phyloP scores from a whole-genome alignment of 768 basidiomycete species.

The Rhodosporidiobolus sp. region DNA sequence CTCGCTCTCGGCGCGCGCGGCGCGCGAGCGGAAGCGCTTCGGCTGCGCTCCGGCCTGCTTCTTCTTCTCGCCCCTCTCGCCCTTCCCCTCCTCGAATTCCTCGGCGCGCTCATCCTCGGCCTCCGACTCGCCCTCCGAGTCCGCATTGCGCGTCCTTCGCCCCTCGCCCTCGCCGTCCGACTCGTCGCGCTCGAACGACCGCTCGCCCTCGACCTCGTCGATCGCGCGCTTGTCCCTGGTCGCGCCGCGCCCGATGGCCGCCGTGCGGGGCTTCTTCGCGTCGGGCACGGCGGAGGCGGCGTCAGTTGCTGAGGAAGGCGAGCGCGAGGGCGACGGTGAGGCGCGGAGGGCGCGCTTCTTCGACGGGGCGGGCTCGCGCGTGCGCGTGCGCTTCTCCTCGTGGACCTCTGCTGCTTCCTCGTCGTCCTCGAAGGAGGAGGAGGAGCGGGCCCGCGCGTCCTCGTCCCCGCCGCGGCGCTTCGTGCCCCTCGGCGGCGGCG shows the following conservation, averaged over 20 bases:
- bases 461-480: background rate
- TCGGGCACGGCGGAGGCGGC: background rate
- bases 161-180: background rate
- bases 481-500: background rate
- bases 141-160: slow-evolving; percentile 15
- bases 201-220: slow-evolving; percentile 6
- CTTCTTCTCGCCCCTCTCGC: background rate
- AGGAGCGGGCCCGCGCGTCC: no score
- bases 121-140: slow-evolving; percentile 23
- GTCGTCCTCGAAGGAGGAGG: background rate
- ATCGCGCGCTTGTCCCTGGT: slow-evolving; percentile 19
- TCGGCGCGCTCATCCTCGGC: background rate
- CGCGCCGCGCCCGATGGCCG: background rate
- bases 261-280: background rate
- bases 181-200: background rate
- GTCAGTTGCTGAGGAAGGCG: no score
- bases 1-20: background rate
- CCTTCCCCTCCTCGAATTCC: background rate
- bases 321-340: background rate
- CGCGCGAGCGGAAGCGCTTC: slow-evolving; percentile 21
- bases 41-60: background rate
- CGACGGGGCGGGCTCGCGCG: background rate
- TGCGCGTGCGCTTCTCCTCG: background rate
- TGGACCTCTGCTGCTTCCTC: background rate
- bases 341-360: background rate